Percentiles rank a stretch among this genome's conserved stretches.
phyloP scores from a whole-genome alignment of 2,329 filamentous ascomycete genomes.

The Beauveria medogensis region DNA sequence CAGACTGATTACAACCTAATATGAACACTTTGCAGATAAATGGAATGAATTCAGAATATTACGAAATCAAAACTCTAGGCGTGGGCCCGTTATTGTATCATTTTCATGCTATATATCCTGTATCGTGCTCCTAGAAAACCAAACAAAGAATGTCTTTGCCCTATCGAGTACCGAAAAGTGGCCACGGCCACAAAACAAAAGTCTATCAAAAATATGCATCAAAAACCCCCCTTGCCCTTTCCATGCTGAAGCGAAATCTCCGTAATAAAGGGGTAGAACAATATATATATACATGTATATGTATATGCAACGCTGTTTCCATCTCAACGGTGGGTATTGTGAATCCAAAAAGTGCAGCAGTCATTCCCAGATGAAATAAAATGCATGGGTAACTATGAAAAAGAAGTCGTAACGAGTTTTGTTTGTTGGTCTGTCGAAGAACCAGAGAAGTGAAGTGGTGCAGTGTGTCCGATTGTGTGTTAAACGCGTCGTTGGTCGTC shows the following conservation, averaged over 20 bases:
- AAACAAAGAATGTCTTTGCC: neutral
- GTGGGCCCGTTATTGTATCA: constrained; percentile 10
- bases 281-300: constrained; percentile 3
- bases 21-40: neutral
- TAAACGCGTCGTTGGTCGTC: constrained; percentile 23
- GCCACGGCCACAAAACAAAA: neutral
- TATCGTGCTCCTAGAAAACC: constrained; percentile 2
- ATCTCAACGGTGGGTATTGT: constrained; percentile 6
- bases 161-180: neutral
- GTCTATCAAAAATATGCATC: neutral
- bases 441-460: constrained; percentile 7
- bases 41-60: neutral
- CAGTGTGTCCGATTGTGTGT: constrained; percentile 12
- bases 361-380: neutral
- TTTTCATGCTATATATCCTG: constrained; percentile 8
- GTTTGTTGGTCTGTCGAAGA: constrained; percentile 2
- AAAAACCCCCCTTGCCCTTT: neutral
- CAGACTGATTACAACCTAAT: too few relatives aligned
- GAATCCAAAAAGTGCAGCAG: constrained; percentile 1
- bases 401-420: neutral
- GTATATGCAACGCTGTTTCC: constrained; percentile 4
- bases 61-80: neutral
- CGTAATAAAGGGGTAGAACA: constrained; percentile 5
- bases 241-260: neutral
- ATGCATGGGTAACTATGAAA: neutral